These are phyloP conservation scores for Calonectria multiphialidica DNA, from an alignment of 2,329 filamentous ascomycete genomes.

Conservation along the genomic window DNA sequence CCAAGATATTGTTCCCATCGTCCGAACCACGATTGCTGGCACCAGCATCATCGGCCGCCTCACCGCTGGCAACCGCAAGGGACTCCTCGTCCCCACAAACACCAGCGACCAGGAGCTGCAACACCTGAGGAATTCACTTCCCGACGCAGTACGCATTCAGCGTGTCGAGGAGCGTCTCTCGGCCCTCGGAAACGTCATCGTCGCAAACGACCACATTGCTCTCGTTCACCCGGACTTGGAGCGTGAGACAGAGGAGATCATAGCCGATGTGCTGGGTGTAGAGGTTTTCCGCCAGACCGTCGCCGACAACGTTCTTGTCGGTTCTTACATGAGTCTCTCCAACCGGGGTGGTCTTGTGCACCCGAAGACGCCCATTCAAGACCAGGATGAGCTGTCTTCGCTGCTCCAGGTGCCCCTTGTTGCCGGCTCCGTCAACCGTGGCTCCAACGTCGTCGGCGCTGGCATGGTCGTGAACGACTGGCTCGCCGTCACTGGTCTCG, in stretches of 20 bases:
- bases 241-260: conserved; percentile 98
- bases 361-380: conserved; percentile 95
- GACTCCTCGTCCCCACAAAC: conserved; percentile 93
- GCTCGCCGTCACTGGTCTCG: conserved; percentile 92
- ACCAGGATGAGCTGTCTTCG: conserved; percentile 96
- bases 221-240: conserved; percentile 96
- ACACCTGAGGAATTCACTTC: conserved; percentile 94
- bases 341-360: conserved; percentile 98
- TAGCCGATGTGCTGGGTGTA: conserved; percentile 91
- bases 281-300: conserved; percentile 96
- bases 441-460: conserved; percentile 93
- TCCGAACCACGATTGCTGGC: conserved; percentile 95
- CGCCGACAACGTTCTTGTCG: conserved; percentile 95
- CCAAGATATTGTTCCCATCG: conserved; percentile 97
- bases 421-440: conserved; percentile 92
- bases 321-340: conserved; percentile 94
- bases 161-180: conserved; percentile 97
- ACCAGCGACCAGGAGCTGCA: conserved; percentile 99
- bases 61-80: conserved; percentile 96
- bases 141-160: conserved; percentile 92
- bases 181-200: conserved; percentile 96
- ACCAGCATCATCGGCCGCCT: conserved; percentile 96
- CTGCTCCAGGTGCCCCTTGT: conserved; percentile 96
- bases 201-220: conserved; percentile 95
- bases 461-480: conserved; percentile 77